A percentile compares a stretch with the other conserved stretches of the same genome.
Conservation (phyloP, 169 alveolate species). For the Plasmodium cynomolgi region DNA sequence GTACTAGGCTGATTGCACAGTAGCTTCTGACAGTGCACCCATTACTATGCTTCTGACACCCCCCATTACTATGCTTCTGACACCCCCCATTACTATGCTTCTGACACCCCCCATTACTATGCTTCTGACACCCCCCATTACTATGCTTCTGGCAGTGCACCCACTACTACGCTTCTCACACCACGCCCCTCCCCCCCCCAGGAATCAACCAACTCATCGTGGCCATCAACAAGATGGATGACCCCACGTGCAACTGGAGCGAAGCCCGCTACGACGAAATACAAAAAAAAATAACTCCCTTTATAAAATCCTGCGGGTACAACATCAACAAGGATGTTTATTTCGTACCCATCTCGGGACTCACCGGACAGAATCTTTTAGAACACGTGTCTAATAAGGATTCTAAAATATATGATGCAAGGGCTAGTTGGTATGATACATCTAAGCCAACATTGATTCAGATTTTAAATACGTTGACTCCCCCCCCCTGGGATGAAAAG, state of each 20-base stretch:
- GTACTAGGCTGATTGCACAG: too few relatives aligned
- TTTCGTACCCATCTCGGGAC: slow-evolving; percentile 98
- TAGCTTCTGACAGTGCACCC: too few relatives aligned
- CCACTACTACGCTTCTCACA: background rate
- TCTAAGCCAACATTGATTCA: slow-evolving; percentile 89
- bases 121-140: background rate
- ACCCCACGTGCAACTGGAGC: slow-evolving; percentile 96
- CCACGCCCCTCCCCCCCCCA: slow-evolving; percentile 17
- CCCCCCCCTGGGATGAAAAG: slow-evolving; percentile 84
- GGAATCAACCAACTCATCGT: slow-evolving; percentile 97
- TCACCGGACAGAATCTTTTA: slow-evolving; percentile 95
- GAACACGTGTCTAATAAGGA: slow-evolving; percentile 84
- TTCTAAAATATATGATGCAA: slow-evolving; percentile 69
- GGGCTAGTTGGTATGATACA: slow-evolving; percentile 85
- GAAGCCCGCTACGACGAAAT: slow-evolving; percentile 92
- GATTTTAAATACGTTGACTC: slow-evolving; percentile 83
- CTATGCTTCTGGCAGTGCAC: background rate
- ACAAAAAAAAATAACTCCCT: slow-evolving; percentile 90
- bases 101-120: too few relatives aligned
- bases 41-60: too few relatives aligned
- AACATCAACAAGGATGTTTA: slow-evolving; percentile 90
- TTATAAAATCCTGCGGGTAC: slow-evolving; percentile 92
- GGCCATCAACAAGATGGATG: slow-evolving; percentile 99
- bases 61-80: too few relatives aligned
- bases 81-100: background rate